Base-by-base conservation (phyloP, 768 basidiomycete genomes). In the Lactarius sp. region DNA sequence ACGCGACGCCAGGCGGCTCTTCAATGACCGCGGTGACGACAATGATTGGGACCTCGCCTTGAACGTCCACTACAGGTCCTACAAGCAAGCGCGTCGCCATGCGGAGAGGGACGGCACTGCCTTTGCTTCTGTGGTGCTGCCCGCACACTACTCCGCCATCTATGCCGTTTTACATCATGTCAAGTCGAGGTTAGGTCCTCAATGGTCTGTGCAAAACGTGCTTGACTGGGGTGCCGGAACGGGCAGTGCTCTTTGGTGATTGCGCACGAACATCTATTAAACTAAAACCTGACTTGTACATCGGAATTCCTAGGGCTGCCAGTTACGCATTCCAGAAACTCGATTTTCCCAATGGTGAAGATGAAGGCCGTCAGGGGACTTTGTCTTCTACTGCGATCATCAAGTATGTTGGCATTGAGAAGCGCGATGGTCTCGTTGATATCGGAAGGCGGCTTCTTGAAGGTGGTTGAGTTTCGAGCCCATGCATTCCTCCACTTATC, bases 181-280 rank as follows among this genome's bases (percentile, higher is more conserved):
- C 42, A 86, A 82, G 64, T 79, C 76, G 53, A 79, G 92, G 59
- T 68, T 93, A 42, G 86, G 83, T n/a, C 72, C 78, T 7, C 78
- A 78, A n/a, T 90, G 81, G 84, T 74, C 75, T 37, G 77, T 84
- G 59, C 76, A 85, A 33, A 80, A 77, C 39, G 77, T 96, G 12
- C 77, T 93, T 47, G 93, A 96, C 69, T 95, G 90, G 87, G 93
- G 94, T 12, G 80, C 87, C 58, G 92, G 85, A 9, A 85, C 87
- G 0, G 93, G 92, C 12, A 90, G 87, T 69, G 92, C 86, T 2
- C 79, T 94, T 34, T 95, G 94, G 93, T 94, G 69, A 53, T 46
- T 52, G 34, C 34, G 6, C 49, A 56, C 7, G 18, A 50, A 41
- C 20, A 34, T 52, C 22, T 18, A 20, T 42, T 4, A n/a, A 27